These are phyloP conservation scores for Globisporangium nodosum DNA, from an alignment of 352 stramenopile species.

Conservation along the genomic window DNA sequence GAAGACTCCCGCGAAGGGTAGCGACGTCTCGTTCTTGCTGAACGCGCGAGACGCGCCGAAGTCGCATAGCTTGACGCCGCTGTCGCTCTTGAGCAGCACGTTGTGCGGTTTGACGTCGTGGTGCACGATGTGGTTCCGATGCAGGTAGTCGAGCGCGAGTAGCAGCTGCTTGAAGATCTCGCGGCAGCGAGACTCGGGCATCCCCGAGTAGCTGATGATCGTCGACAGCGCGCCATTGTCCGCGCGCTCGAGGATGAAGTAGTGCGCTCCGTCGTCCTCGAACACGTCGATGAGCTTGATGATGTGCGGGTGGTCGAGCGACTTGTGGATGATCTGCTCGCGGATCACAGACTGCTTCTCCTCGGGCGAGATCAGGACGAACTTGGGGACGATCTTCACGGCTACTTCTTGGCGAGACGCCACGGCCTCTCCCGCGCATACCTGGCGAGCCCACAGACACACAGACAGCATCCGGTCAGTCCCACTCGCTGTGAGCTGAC, in stretches of 20 bases:
- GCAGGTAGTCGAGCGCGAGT: slow-evolving; percentile 59
- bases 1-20: slow-evolving; percentile 66
- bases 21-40: slow-evolving; percentile 31
- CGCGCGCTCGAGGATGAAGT: slow-evolving; percentile 67
- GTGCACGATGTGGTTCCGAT: slow-evolving; percentile 80
- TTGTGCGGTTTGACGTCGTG: slow-evolving; percentile 90
- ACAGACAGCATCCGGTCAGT: slow-evolving; percentile 3
- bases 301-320: slow-evolving; percentile 62
- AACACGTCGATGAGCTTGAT: slow-evolving; percentile 73
- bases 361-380: slow-evolving; percentile 55
- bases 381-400: slow-evolving; percentile 77
- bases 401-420: slow-evolving; percentile 51
- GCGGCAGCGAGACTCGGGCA: slow-evolving; percentile 45
- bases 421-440: slow-evolving; percentile 45
- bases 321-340: slow-evolving; percentile 65
- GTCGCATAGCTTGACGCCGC: slow-evolving; percentile 69
- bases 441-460: slow-evolving; percentile 6
- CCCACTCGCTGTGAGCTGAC: neutral
- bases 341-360: slow-evolving; percentile 73
- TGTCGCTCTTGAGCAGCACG: slow-evolving; percentile 46
- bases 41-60: slow-evolving; percentile 81
- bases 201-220: slow-evolving; percentile 38
- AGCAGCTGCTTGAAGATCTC: slow-evolving; percentile 56
- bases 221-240: slow-evolving; percentile 49
- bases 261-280: slow-evolving; percentile 68